phyloP scores from a whole-genome alignment of 192 early-diverging fungal genomes.

The Entomortierella lignicola region DNA sequence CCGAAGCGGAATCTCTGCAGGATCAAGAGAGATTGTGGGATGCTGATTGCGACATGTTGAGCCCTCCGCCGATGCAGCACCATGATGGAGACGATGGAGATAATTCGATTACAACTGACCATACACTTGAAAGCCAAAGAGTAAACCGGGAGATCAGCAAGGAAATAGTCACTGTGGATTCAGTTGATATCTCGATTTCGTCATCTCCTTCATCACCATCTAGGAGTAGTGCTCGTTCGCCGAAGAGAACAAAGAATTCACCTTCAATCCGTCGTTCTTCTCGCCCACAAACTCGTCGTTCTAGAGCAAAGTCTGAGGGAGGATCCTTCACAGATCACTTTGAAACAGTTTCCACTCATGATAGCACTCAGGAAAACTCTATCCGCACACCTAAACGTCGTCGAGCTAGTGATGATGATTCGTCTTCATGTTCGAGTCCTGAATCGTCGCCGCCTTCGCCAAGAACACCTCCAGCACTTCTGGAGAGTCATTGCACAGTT shows the following conservation, averaged over 20 bases:
- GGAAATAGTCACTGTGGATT: neutral
- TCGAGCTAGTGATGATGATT: constrained; percentile 26
- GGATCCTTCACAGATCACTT: neutral
- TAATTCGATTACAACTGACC: neutral
- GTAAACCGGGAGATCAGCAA: neutral
- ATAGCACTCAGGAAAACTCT: neutral
- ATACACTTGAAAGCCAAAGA: neutral
- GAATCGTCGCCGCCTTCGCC: constrained; percentile 40
- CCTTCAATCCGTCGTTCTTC: neutral
- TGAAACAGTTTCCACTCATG: neutral
- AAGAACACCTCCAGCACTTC: constrained; percentile 24
- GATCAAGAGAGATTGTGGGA: constrained; percentile 7
- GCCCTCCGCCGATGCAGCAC: constrained; percentile 17
- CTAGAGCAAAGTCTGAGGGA: neutral
- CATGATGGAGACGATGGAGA: constrained; percentile 1
- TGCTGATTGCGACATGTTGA: constrained; percentile 17
- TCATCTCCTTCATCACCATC: constrained; percentile 17
- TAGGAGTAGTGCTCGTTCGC: neutral
- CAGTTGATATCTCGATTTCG: neutral
- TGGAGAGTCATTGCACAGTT: neutral
- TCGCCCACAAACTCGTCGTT: constrained; percentile 11
- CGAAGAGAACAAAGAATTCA: constrained; percentile 6
- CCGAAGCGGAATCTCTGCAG: neutral
- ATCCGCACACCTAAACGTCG: constrained; percentile 10
- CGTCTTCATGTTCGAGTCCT: constrained; percentile 28